phyloP scores from a whole-genome alignment of 495 filamentous ascomycete genomes.

The Aspergillus campestris region DNA sequence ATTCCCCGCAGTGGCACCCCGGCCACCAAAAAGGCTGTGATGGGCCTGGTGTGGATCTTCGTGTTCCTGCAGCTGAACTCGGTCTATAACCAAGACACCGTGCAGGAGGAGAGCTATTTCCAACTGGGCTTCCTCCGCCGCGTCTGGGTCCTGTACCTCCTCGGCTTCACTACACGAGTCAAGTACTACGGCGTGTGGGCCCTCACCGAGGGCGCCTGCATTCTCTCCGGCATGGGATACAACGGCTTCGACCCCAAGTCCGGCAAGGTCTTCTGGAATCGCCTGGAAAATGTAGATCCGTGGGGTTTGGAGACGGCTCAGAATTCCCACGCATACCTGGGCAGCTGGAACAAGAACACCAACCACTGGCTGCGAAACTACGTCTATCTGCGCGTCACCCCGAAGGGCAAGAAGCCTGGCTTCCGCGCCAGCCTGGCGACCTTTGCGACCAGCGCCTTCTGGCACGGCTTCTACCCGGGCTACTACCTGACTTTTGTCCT shows the following conservation, averaged over 20 bases:
- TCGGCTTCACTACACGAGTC: conserved; percentile 66
- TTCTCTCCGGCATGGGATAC: conserved; percentile 87
- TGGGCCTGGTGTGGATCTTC: conserved; percentile 71
- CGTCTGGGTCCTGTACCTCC: conserved; percentile 70
- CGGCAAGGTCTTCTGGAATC: conserved; percentile 79
- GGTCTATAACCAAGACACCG: conserved; percentile 52
- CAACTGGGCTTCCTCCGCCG: conserved; percentile 60
- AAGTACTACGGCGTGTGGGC: conserved; percentile 98
- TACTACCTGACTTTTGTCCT: conserved; percentile 90
- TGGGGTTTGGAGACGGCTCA: conserved; percentile 78
- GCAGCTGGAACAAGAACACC: conserved; percentile 96
- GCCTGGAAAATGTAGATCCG: conserved; percentile 79
- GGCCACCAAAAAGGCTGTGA: conserved; percentile 64
- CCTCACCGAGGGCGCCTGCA: conserved; percentile 89
- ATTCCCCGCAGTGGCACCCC: conserved; percentile 88
- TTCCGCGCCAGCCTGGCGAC: conserved; percentile 93
- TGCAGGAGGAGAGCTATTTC: conserved; percentile 55
- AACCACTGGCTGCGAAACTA: conserved; percentile 96
- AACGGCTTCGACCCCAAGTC: conserved; percentile 81
- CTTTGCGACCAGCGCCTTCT: conserved; percentile 87
- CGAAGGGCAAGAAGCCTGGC: conserved; percentile 90
- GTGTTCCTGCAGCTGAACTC: conserved; percentile 65
- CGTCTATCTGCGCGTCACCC: conserved; percentile 90
- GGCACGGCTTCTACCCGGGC: conserved; percentile 96
- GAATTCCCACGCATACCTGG: conserved; percentile 81